Conservation (phyloP, 352 stramenopile species). For the Phytophthora foliorum region DNA sequence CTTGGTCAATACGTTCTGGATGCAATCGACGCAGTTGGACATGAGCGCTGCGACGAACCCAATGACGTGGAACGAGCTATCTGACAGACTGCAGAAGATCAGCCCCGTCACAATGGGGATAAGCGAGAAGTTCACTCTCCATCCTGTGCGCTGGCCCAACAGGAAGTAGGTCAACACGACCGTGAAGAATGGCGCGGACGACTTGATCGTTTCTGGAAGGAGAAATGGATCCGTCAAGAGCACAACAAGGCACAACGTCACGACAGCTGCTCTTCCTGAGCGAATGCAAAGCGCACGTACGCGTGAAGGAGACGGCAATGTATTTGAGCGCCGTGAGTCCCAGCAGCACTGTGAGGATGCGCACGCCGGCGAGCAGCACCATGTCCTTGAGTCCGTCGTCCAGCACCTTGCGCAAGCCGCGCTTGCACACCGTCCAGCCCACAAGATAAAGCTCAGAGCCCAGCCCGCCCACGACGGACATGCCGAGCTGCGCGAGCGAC, state of each 20-base stretch:
- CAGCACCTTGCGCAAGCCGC: constrained; percentile 56
- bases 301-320: constrained; percentile 92
- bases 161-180: constrained; percentile 90
- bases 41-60: constrained; percentile 91
- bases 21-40: constrained; percentile 93
- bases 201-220: constrained; percentile 92
- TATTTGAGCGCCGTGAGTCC: constrained; percentile 93
- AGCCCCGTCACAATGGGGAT: constrained; percentile 90
- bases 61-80: constrained; percentile 89
- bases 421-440: constrained; percentile 68
- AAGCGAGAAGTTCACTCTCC: constrained; percentile 86
- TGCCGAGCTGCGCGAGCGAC: constrained; percentile 79
- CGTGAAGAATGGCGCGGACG: constrained; percentile 92
- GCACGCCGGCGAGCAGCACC: constrained; percentile 80
- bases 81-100: constrained; percentile 88
- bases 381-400: constrained; percentile 84
- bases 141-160: constrained; percentile 83
- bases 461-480: constrained; percentile 81
- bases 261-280: constrained; percentile 6
- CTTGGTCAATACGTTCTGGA: constrained; percentile 94
- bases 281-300: constrained; percentile 46
- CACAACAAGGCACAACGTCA: constrained; percentile 23
- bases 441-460: constrained; percentile 79
- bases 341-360: constrained; percentile 90
- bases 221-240: constrained; percentile 13